A percentile compares a stretch with the other conserved stretches of the same genome.
Conservation (phyloP, 192 early-diverging fungal genomes). For the Backusella luteola region DNA sequence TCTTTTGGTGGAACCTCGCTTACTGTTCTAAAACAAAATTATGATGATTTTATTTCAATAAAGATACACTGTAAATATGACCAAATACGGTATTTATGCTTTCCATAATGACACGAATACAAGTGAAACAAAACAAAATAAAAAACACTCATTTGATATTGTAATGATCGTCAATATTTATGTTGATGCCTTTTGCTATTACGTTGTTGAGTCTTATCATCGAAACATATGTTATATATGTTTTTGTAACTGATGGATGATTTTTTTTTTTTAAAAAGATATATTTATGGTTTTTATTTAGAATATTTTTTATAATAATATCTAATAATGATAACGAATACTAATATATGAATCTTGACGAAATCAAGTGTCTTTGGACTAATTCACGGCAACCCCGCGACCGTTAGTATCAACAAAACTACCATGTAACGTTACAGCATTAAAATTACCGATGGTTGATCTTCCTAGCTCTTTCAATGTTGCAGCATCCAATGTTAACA, state of each 20-base stretch:
- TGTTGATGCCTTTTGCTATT: background rate
- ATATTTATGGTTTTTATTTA: background rate
- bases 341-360: background rate
- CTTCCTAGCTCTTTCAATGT: conserved; percentile 30
- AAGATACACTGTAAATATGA: background rate
- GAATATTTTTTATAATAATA: background rate
- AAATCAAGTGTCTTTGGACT: background rate
- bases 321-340: background rate
- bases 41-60: background rate
- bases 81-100: background rate
- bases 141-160: background rate
- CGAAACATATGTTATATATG: background rate
- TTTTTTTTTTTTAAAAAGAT: background rate
- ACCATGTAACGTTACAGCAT: conserved; percentile 28
- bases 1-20: too few relatives aligned
- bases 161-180: background rate
- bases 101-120: background rate
- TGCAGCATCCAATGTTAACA: conserved; percentile 33
- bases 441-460: conserved; percentile 26
- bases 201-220: background rate
- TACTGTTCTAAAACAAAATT: background rate
- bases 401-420: conserved; percentile 27
- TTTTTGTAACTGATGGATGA: background rate
- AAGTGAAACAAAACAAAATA: background rate
- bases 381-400: conserved; percentile 12